phyloP scores from a whole-genome alignment of 495 filamentous ascomycete genomes.

The Pyrenula aspistea region DNA sequence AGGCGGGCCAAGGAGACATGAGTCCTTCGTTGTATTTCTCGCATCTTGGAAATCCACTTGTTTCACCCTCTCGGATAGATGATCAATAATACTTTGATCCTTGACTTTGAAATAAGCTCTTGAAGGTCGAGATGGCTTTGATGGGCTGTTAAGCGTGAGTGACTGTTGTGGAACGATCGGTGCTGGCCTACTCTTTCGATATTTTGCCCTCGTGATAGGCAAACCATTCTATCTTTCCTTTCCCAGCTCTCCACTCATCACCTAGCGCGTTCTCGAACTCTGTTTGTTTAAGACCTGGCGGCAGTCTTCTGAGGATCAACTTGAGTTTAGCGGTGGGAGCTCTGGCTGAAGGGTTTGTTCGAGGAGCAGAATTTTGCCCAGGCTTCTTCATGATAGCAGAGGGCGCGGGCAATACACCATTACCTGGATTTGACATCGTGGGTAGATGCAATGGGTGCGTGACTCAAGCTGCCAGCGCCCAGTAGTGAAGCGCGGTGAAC shows the following conservation, averaged over 20 bases:
- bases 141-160: constrained; percentile 40
- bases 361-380: constrained; percentile 45
- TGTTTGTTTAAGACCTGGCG: constrained; percentile 68
- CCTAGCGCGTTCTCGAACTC: constrained; percentile 68
- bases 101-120: constrained; percentile 69
- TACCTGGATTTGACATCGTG: background rate
- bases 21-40: constrained; percentile 52
- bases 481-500: no score
- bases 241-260: constrained; percentile 69
- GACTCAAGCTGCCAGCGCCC: no score
- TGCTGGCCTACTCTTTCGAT: constrained; percentile 65
- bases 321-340: constrained; percentile 54
- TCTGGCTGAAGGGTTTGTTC: constrained; percentile 39
- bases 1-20: constrained; percentile 60
- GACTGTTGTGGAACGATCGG: constrained; percentile 2
- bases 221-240: constrained; percentile 75
- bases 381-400: constrained; percentile 8
- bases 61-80: constrained; percentile 56
- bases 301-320: constrained; percentile 71
- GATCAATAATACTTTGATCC: constrained; percentile 41
- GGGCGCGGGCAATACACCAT: background rate
- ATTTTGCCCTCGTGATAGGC: constrained; percentile 70
- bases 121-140: constrained; percentile 63
- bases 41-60: constrained; percentile 59
- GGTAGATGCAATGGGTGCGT: background rate